Base-by-base conservation (phyloP, 345 rosid genomes). In the Brassica cretica region DNA sequence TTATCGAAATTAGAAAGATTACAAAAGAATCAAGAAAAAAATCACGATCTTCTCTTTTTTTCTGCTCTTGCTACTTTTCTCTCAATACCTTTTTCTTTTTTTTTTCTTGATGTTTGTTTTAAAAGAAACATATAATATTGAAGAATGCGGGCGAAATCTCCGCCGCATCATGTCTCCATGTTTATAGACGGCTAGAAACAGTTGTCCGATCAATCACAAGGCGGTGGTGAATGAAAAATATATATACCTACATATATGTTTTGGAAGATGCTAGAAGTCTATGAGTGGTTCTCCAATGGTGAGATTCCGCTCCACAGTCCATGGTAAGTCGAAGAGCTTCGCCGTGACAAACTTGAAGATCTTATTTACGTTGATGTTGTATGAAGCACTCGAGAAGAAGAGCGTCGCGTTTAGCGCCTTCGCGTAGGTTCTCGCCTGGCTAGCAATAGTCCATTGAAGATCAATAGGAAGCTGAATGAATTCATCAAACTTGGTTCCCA, bases 261-360 rank as follows among this genome's bases (percentile, higher is more conserved):
- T 8, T 16, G 2, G 8, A 9, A 55, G 55, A 58, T 41, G 32
- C 82, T 76, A 92, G 86, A 88, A 94, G 82, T 92, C 97, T 70
- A 94, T 92, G 32, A 92, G 83, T 25, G 98, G 97, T 76, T 92
- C 98, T 58, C 98, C 98, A 3, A 90, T 72, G 4, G 86, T 94
- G 24, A 94, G 88, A 77, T 94, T 94, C 0, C 95, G 88, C 86
- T 90, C 97, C 74, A 91, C 86, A 0, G 87, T 83, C 96, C 96
- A 94, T 29, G 97, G 97, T 66, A 91, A 73, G 72, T 94, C 98
- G 24, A 94, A 92, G 58, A 94, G 86, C 85, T 91, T 92, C 1
- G 98, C 98, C 1, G 97, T 90, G 75, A 94, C 88, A 88, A 92
- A 94, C 83, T 94, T 92, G 84, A 94, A 92, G 78, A 94, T 86